Evolutionary conservation across 495 filamentous ascomycete species (phyloP).

Genomic region (Aspergillus leporis): DNA sequence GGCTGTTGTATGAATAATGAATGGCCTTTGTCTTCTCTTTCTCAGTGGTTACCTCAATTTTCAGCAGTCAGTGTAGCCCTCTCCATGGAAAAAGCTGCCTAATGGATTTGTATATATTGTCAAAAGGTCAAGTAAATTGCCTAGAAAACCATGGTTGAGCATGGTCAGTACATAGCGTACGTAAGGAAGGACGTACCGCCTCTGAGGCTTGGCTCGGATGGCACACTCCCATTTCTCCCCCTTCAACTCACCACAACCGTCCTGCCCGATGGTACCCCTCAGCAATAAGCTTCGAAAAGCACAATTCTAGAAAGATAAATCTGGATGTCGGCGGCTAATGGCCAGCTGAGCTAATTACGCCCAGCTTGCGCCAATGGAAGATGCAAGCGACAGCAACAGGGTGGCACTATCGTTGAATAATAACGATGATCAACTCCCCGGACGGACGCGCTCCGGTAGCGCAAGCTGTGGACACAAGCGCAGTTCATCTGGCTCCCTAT

Average conservation of each 20-base stretch:
- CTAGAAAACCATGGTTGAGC: neutral
- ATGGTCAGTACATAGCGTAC: neutral
- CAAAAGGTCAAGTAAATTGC: neutral
- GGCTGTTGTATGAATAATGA: slow-evolving; percentile 3
- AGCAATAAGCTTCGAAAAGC: neutral
- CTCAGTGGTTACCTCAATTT: neutral
- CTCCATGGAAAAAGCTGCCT: neutral
- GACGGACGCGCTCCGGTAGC: slow-evolving; percentile 40
- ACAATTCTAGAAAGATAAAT: neutral
- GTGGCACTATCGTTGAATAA: slow-evolving; percentile 28
- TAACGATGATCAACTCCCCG: slow-evolving; percentile 27
- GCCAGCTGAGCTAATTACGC: slow-evolving; percentile 15
- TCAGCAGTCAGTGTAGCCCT: neutral
- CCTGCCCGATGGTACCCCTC: slow-evolving; percentile 1
- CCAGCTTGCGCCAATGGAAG: slow-evolving; percentile 41
- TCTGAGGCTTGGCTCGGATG: slow-evolving; percentile 1
- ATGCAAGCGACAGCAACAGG: slow-evolving; percentile 32
- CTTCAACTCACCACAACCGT: neutral
- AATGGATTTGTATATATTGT: neutral
- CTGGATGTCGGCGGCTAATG: slow-evolving; percentile 26
- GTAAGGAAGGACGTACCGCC: neutral
- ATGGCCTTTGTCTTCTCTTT: neutral
- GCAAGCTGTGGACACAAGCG: slow-evolving; percentile 58
- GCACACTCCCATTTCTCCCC: neutral
- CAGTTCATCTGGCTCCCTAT: slow-evolving; percentile 64